Percentiles rank a stretch among this genome's conserved stretches.
These are phyloP conservation scores for Psilocybe cyanescens DNA, from an alignment of 768 basidiomycete species.

Conservation along the genomic window DNA sequence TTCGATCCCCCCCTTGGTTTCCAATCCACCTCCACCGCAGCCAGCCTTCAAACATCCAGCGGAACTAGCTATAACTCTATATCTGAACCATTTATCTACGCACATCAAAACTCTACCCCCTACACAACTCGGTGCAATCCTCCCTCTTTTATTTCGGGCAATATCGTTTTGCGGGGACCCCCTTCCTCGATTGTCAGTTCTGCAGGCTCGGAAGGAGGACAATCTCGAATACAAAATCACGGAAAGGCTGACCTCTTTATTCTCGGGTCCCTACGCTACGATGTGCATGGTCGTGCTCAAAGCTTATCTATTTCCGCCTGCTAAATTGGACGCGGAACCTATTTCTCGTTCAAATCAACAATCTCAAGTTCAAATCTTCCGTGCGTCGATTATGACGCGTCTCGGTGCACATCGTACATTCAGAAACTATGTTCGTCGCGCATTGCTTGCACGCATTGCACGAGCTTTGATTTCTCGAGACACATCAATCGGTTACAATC, in stretches of 20 bases:
- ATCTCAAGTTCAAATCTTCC: constrained; percentile 5
- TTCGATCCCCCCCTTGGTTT: constrained; percentile 36
- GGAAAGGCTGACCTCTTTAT: constrained; percentile 57
- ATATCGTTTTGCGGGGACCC: constrained; percentile 68
- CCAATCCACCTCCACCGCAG: constrained; percentile 29
- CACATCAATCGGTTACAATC: constrained; percentile 53
- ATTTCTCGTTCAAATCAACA: background rate
- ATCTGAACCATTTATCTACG: constrained; percentile 63
- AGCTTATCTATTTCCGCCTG: constrained; percentile 55
- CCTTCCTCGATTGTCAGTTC: constrained; percentile 68
- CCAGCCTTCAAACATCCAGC: constrained; percentile 58
- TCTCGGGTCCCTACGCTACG: constrained; percentile 68
- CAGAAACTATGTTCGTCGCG: constrained; percentile 64
- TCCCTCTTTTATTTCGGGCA: constrained; percentile 76
- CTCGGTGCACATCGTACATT: constrained; percentile 67
- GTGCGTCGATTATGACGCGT: constrained; percentile 45
- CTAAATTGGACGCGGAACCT: constrained; percentile 13
- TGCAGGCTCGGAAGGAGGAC: constrained; percentile 36
- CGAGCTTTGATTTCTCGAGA: constrained; percentile 66
- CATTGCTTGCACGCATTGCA: constrained; percentile 63
- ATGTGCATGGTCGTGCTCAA: constrained; percentile 68
- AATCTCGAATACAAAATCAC: constrained; percentile 59
- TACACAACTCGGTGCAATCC: constrained; percentile 52
- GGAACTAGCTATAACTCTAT: constrained; percentile 67
- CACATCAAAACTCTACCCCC: constrained; percentile 65